These are phyloP conservation scores for Penicillium expansum DNA, from an alignment of 2,329 filamentous ascomycete genomes.

Conservation along the genomic window DNA sequence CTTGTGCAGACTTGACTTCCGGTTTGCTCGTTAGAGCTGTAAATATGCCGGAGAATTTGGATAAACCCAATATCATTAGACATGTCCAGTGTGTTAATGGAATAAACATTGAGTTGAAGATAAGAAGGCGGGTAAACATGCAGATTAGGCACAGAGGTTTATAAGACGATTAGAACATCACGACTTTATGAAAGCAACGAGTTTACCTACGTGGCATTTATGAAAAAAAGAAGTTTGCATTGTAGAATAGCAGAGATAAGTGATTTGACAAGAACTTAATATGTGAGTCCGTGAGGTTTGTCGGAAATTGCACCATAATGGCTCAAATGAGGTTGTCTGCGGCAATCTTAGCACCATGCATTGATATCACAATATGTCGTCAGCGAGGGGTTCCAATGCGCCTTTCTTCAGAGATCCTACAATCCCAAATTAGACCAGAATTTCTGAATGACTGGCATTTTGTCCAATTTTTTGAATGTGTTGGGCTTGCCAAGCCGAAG, in stretches of 20 bases:
- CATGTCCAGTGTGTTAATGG: background rate
- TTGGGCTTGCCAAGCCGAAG: background rate
- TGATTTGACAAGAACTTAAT: background rate
- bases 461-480: too few relatives aligned
- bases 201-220: background rate
- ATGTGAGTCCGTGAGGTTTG: background rate
- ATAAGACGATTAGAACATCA: background rate
- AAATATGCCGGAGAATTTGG: background rate
- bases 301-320: background rate
- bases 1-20: conserved; percentile 33
- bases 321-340: background rate
- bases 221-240: too few relatives aligned
- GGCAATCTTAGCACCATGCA: background rate
- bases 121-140: too few relatives aligned
- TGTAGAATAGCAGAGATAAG: too few relatives aligned
- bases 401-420: background rate
- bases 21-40: conserved; percentile 21
- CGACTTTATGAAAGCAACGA: background rate
- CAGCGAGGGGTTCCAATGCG: background rate
- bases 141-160: too few relatives aligned
- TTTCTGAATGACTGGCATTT: background rate
- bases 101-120: background rate
- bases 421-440: too few relatives aligned
- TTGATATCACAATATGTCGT: background rate
- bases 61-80: background rate